These are phyloP conservation scores for Podila epigama DNA, from an alignment of 192 early-diverging fungal species.

Conservation along the genomic window DNA sequence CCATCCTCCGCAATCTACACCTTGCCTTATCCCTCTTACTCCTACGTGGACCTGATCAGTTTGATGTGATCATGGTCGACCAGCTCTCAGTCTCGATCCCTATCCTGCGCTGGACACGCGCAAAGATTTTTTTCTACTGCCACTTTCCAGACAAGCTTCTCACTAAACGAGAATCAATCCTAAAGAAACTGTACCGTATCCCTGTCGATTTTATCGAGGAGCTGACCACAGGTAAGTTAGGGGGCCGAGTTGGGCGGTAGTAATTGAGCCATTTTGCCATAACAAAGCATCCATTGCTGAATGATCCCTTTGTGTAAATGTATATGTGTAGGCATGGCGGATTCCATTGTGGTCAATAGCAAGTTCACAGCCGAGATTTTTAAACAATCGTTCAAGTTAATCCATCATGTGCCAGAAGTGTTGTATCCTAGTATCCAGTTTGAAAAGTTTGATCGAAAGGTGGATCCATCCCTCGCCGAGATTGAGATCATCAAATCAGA, in stretches of 20 bases:
- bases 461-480: slow-evolving; percentile 60
- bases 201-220: slow-evolving; percentile 90
- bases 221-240: slow-evolving; percentile 72
- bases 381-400: slow-evolving; percentile 68
- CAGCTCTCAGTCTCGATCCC: slow-evolving; percentile 88
- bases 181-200: slow-evolving; percentile 77
- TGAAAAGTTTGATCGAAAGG: slow-evolving; percentile 68
- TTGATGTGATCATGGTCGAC: slow-evolving; percentile 87
- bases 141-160: slow-evolving; percentile 94
- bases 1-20: slow-evolving; percentile 78
- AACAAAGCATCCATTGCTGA: too few species aligned
- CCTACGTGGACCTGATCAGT: slow-evolving; percentile 54
- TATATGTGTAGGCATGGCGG: slow-evolving; percentile 72
- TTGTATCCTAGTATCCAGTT: slow-evolving; percentile 88
- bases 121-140: slow-evolving; percentile 93
- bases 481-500: slow-evolving; percentile 58
- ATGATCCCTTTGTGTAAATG: background rate
- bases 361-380: slow-evolving; percentile 84
- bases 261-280: too few species aligned
- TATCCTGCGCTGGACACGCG: slow-evolving; percentile 68
- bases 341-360: slow-evolving; percentile 93
- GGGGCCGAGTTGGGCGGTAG: too few species aligned
- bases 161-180: slow-evolving; percentile 64
- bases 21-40: slow-evolving; percentile 61
- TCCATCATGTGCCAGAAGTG: slow-evolving; percentile 71